Conservation (phyloP, 108 stramenopile genomes). For the Pinguiococcus pyrenoidosus region DNA sequence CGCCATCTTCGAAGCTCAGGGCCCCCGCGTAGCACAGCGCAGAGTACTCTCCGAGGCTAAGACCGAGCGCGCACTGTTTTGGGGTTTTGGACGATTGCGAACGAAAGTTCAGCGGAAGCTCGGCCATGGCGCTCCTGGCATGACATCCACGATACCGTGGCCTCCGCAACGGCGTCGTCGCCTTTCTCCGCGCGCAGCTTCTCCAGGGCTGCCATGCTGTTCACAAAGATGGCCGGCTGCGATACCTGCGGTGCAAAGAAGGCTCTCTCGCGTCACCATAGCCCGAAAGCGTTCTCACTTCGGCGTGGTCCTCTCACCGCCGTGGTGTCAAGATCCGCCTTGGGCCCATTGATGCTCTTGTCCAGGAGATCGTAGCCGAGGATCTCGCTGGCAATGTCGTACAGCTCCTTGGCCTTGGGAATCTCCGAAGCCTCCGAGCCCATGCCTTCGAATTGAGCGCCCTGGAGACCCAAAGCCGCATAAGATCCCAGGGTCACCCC, state of each 20-base stretch:
- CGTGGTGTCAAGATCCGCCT: slow-evolving; percentile 83
- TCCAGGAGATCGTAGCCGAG: slow-evolving; percentile 90
- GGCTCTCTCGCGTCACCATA: background rate
- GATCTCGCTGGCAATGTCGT: slow-evolving; percentile 82
- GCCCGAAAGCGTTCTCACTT: too few species aligned
- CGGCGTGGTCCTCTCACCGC: slow-evolving; percentile 21
- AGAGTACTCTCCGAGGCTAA: slow-evolving; percentile 87
- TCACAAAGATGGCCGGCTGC: slow-evolving; percentile 95
- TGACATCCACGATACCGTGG: too few species aligned
- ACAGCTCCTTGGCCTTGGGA: slow-evolving; percentile 79
- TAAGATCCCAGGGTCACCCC: too few species aligned
- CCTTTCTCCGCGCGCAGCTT: slow-evolving; percentile 71
- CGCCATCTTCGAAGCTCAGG: slow-evolving; percentile 89
- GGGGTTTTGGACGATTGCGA: too few species aligned
- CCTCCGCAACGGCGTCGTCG: slow-evolving; percentile 69
- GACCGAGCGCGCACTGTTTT: slow-evolving; percentile 89
- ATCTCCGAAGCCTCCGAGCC: slow-evolving; percentile 61
- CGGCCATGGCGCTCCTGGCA: too few species aligned
- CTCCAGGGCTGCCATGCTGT: slow-evolving; percentile 91
- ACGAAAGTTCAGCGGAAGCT: too few species aligned
- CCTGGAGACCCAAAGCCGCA: too few species aligned
- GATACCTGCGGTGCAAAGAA: slow-evolving; percentile 45
- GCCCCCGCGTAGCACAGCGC: slow-evolving; percentile 94
- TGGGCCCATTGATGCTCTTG: slow-evolving; percentile 74
- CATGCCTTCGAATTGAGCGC: slow-evolving; percentile 81